Evolutionary conservation across 2,329 filamentous ascomycete species (phyloP), one percentile per base, ranked within the genome.

Genomic region (Ilyonectria robusta): DNA sequence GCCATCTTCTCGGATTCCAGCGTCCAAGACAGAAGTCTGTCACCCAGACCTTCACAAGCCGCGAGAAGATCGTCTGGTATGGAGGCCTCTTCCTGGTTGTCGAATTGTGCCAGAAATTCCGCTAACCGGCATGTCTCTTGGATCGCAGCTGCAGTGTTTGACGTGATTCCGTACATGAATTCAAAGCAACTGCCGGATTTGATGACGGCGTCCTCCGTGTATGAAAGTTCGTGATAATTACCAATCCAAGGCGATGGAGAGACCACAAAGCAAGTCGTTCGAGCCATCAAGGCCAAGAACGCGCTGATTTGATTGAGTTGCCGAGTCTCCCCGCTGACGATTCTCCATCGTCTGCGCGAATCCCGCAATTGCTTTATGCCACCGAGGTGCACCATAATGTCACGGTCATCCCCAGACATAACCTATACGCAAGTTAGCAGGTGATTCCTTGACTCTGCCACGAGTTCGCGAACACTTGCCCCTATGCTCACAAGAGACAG

Each of bases 231-330:
- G 4, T 65, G 31, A 7, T 47, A 44, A 4, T 35, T 31, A n/a
- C 26, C 46, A 2, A 53, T 4, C 64, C 64, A 66, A 35, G 53
- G 21, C 13, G 46, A 57, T 4, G 59, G 23, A 55, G 47, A 13
- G 23, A 17, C 4, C 2, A 21, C 31, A 3, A 69, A 69, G 1
- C 61, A 48, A 3, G 62, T 63, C 37, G 67, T 69, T 8, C 67
- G 57, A 26, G 67, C 65, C 47, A 69, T 40, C 7, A 69, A 47
- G 3, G 60, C 60, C 19, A 69, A 40, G 58, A 69, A 69, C 1
- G 59, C 67, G n/a, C 65, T 63, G 29, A 69, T 59, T 6, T 67
- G 65, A 29, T 69, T 67, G 1, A 69, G 53, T 17, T 65, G 54
- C n/a, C 37, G 55, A 19, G 67, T 62, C 4, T 54, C 48, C 2